phyloP scores from a whole-genome alignment of 495 filamentous ascomycete species.

The Penicilliopsis zonata region DNA sequence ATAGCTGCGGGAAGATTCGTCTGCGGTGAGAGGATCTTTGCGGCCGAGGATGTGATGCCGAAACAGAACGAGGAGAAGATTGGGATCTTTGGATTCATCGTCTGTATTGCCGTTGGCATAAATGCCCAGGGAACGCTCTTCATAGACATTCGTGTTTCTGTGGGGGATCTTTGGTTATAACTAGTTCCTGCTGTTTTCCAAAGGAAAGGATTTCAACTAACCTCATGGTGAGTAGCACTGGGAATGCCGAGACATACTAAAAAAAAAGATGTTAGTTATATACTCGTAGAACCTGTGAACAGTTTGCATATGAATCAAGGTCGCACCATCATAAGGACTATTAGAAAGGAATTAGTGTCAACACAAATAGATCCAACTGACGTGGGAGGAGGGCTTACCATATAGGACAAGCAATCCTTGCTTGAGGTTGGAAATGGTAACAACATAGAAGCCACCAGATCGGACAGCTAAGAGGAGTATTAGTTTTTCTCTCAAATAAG shows the following conservation, averaged over 20 bases:
- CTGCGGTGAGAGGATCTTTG: constrained; percentile 14
- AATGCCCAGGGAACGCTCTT: constrained; percentile 60
- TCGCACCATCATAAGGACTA: constrained; percentile 69
- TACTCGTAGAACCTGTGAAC: background rate
- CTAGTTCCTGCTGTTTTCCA: background rate
- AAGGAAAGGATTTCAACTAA: constrained; percentile 6
- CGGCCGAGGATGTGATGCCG: constrained; percentile 13
- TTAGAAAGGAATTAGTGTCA: constrained; percentile 3
- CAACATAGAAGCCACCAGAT: constrained; percentile 74
- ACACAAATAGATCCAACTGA: background rate
- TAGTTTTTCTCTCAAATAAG: constrained; percentile 7
- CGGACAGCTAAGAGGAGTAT: constrained; percentile 45
- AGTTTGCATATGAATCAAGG: constrained; percentile 5
- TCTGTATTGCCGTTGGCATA: constrained; percentile 26
- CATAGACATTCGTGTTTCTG: constrained; percentile 62
- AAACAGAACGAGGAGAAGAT: constrained; percentile 11
- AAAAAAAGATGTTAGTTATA: background rate
- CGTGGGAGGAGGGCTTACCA: constrained; percentile 10
- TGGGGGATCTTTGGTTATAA: background rate
- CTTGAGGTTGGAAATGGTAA: constrained; percentile 55
- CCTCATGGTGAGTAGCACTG: constrained; percentile 45
- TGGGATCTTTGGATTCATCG: constrained; percentile 7
- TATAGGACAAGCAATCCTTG: constrained; percentile 70
- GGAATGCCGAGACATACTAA: constrained; percentile 53
- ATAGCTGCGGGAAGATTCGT: constrained; percentile 30